These are phyloP conservation scores for Pichia scutulata DNA, from an alignment of 805 yeast genomes.

Conservation along the genomic window DNA sequence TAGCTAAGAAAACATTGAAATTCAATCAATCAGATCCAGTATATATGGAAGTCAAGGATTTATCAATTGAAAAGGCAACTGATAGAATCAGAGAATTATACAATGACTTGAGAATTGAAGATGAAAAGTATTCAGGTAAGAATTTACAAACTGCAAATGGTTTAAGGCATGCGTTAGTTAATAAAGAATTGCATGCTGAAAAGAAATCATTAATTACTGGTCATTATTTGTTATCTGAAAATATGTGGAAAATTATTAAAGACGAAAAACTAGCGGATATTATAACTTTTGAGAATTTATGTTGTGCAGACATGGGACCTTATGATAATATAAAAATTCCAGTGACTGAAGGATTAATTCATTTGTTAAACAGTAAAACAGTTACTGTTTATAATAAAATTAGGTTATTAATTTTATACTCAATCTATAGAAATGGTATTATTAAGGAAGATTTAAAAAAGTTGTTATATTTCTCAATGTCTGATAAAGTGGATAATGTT, in stretches of 20 bases:
- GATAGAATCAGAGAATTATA: conserved; percentile 14
- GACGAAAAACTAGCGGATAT: conserved; percentile 35
- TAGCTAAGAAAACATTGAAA: conserved; percentile 18
- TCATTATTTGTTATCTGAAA: conserved; percentile 36
- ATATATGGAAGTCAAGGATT: conserved; percentile 20
- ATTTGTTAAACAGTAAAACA: conserved; percentile 42
- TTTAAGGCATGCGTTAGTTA: conserved; percentile 23
- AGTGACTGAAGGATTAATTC: conserved; percentile 46
- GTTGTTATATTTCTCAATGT: conserved; percentile 46
- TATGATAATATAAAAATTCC: conserved; percentile 51
- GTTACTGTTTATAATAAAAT: conserved; percentile 54
- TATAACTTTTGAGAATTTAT: conserved; percentile 80
- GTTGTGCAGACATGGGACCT: conserved; percentile 68
- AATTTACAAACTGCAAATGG: conserved; percentile 23
- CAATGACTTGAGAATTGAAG: conserved; percentile 19
- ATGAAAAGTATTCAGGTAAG: conserved; percentile 14
- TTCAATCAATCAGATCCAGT: conserved; percentile 24
- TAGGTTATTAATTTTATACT: conserved; percentile 67
- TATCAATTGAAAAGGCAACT: conserved; percentile 22
- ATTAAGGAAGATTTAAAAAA: conserved; percentile 66
- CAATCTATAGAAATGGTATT: conserved; percentile 75
- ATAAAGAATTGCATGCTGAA: conserved; percentile 20
- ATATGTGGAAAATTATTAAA: conserved; percentile 51
- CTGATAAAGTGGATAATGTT: conserved; percentile 29
- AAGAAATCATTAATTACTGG: conserved; percentile 22